Conservation (phyloP, 2,329 filamentous ascomycete species). For the Claviceps pazoutovae region DNA sequence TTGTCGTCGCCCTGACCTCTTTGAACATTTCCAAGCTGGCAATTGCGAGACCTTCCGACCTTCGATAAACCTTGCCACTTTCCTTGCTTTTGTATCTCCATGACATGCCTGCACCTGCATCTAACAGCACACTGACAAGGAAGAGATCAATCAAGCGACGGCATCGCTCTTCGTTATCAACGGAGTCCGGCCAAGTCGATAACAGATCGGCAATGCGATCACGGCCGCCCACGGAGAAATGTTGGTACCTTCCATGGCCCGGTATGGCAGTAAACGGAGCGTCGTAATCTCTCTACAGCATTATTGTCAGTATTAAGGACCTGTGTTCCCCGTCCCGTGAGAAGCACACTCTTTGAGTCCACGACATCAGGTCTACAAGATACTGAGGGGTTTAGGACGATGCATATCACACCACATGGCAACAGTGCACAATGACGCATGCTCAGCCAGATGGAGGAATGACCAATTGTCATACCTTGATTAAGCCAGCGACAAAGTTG, state of each 20-base stretch:
- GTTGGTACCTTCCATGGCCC: constrained; percentile 73
- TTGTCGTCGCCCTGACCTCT: constrained; percentile 24
- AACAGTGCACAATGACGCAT: not conserved
- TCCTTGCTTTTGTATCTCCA: constrained; percentile 92
- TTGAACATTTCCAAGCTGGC: constrained; percentile 85
- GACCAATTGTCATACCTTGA: constrained; percentile 52
- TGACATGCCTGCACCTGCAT: constrained; percentile 75
- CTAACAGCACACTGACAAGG: constrained; percentile 65
- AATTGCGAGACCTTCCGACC: constrained; percentile 78
- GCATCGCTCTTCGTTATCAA: constrained; percentile 61
- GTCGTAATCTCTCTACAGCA: constrained; percentile 36
- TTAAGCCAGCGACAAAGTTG: constrained; percentile 78
- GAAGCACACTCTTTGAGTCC: not conserved
- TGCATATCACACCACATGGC: not conserved
- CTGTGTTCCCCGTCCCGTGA: not conserved
- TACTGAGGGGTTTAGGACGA: not conserved
- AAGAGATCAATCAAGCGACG: constrained; percentile 67
- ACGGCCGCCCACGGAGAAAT: constrained; percentile 67
- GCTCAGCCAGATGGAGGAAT: not conserved
- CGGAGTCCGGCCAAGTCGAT: constrained; percentile 50
- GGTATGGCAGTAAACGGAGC: constrained; percentile 53
- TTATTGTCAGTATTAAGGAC: not conserved
- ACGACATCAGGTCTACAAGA: not conserved
- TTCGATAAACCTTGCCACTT: constrained; percentile 65
- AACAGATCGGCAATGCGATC: constrained; percentile 61